Evolutionary conservation across 2,329 filamentous ascomycete genomes (phyloP).

Genomic region (Fusarium chuoi): DNA sequence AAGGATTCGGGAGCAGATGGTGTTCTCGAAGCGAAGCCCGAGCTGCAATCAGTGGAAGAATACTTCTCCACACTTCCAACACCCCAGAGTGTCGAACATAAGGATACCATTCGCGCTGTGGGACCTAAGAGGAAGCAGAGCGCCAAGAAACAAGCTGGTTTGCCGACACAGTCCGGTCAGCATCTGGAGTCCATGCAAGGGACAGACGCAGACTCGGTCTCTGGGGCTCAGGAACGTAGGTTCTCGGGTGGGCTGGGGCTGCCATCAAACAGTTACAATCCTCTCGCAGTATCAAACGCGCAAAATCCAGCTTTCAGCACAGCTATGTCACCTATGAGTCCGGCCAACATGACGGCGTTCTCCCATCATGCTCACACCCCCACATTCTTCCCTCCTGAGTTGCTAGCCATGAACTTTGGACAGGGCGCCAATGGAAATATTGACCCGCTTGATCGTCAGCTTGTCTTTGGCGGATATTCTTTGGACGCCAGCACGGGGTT

Average conservation of each 20-base stretch:
- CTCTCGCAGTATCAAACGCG: slow-evolving; percentile 54
- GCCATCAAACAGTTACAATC: slow-evolving; percentile 57
- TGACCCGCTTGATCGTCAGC: slow-evolving; percentile 78
- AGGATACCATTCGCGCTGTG: slow-evolving; percentile 37
- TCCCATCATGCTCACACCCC: slow-evolving; percentile 52
- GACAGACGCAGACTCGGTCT: slow-evolving; percentile 25
- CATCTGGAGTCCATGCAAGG: slow-evolving; percentile 37
- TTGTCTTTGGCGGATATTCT: slow-evolving; percentile 79
- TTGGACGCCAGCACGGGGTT: slow-evolving; percentile 57
- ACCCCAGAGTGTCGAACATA: slow-evolving; percentile 59
- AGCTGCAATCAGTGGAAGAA: slow-evolving; percentile 93
- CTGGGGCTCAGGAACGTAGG: slow-evolving; percentile 47
- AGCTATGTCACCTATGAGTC: slow-evolving; percentile 63
- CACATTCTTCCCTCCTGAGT: slow-evolving; percentile 61
- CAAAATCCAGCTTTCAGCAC: slow-evolving; percentile 57
- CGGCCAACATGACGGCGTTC: slow-evolving; percentile 55
- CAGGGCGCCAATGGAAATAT: slow-evolving; percentile 64
- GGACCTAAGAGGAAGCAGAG: slow-evolving; percentile 50
- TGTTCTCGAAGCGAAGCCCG: slow-evolving; percentile 86
- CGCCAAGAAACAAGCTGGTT: slow-evolving; percentile 49
- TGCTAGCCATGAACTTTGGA: slow-evolving; percentile 63
- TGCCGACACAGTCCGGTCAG: slow-evolving; percentile 22
- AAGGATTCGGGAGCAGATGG: slow-evolving; percentile 87
- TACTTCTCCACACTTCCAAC: slow-evolving; percentile 86
- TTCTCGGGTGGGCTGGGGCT: slow-evolving; percentile 55